Percentiles rank a stretch among this genome's conserved stretches.
Evolutionary conservation across 2,329 filamentous ascomycete genomes (phyloP).

Genomic region (Elsinoe arachidis): DNA sequence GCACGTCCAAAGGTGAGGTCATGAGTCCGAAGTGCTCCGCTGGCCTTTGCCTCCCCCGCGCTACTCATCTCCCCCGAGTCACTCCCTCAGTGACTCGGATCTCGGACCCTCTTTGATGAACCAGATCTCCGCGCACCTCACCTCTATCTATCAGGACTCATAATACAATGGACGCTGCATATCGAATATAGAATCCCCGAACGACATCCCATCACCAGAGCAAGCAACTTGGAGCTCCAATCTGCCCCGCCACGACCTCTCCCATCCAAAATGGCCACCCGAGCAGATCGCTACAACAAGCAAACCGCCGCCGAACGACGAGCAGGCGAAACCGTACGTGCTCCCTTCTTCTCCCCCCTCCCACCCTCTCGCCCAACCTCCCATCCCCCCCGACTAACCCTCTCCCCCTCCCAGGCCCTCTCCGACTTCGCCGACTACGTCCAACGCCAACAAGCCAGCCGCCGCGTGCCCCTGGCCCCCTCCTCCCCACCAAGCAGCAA

Average conservation of each 20-base stretch:
- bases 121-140: background rate
- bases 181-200: slow-evolving; percentile 11
- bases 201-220: slow-evolving; percentile 4
- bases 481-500: slow-evolving; percentile 20
- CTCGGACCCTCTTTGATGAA: background rate
- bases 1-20: slow-evolving; percentile 4
- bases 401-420: slow-evolving; percentile 52
- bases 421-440: slow-evolving; percentile 98
- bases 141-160: background rate
- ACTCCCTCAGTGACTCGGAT: background rate
- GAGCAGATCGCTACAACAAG: slow-evolving; percentile 29
- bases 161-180: slow-evolving; percentile 4
- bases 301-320: slow-evolving; percentile 68
- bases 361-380: background rate
- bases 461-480: slow-evolving; percentile 35
- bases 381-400: background rate
- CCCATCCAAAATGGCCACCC: slow-evolving; percentile 23
- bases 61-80: background rate
- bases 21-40: background rate
- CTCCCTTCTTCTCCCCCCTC: background rate
- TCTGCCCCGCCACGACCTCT: slow-evolving; percentile 4
- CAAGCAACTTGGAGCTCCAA: background rate
- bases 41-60: slow-evolving; percentile 1
- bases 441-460: slow-evolving; percentile 77
- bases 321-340: slow-evolving; percentile 69